These are phyloP conservation scores for Taphrina populina DNA, from an alignment of 1,139 yeast species.

Conservation along the genomic window DNA sequence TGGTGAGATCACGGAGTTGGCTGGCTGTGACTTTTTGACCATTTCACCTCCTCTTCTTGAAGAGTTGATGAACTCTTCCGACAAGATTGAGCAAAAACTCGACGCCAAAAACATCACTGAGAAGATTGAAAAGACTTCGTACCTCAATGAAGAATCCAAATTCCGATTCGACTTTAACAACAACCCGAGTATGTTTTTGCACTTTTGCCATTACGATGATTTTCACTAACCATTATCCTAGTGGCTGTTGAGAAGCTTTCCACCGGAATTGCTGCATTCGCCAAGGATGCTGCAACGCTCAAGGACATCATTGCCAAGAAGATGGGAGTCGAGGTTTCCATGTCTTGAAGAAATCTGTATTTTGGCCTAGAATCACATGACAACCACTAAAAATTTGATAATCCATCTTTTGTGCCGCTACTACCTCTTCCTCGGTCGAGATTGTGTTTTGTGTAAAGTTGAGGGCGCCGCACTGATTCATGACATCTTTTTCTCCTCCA, in stretches of 20 bases:
- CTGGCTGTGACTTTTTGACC: slow-evolving; percentile 96
- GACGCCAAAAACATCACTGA: slow-evolving; percentile 54
- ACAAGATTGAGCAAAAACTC: slow-evolving; percentile 74
- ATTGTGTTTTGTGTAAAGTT: too few relatives aligned
- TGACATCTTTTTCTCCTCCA: too few relatives aligned
- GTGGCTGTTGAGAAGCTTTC: slow-evolving; percentile 98
- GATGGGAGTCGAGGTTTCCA: slow-evolving; percentile 45
- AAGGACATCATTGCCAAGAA: slow-evolving; percentile 73
- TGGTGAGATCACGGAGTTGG: slow-evolving; percentile 94
- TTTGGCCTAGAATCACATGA: too few relatives aligned
- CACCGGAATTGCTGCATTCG: slow-evolving; percentile 96
- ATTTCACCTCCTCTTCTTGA: slow-evolving; percentile 92
- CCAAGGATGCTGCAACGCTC: slow-evolving; percentile 89
- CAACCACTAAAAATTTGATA: neutral
- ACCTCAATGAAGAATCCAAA: slow-evolving; percentile 76
- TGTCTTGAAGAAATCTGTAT: too few relatives aligned
- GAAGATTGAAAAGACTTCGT: slow-evolving; percentile 70
- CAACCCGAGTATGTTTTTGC: slow-evolving; percentile 49
- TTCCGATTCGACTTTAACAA: slow-evolving; percentile 93
- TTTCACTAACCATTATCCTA: slow-evolving; percentile 48
- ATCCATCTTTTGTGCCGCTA: too few relatives aligned
- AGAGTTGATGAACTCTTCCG: slow-evolving; percentile 77
- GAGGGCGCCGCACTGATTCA: too few relatives aligned
- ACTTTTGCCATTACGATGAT: neutral
- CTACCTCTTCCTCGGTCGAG: too few relatives aligned